Base-by-base conservation (phyloP, 371 early-diverging fungal species). In the Rhizopus arrhizus region DNA sequence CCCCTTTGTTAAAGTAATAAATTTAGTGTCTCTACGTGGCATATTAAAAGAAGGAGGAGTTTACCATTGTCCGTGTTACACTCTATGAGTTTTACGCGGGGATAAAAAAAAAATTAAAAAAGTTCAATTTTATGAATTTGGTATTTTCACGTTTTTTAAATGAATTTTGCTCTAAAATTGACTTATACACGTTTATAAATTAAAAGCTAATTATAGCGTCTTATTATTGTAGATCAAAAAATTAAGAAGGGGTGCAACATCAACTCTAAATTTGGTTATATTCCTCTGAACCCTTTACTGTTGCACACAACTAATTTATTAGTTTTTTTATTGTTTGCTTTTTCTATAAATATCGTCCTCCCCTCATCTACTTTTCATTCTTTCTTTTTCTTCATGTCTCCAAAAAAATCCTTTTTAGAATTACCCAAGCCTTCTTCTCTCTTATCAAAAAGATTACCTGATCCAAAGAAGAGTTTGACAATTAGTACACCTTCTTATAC, bases 401-500 rank as follows among this genome's bases (percentile, higher is more conserved):
- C 33, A 5, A 31, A 57, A 5, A 15, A 34, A 6, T 12, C 58
- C 12, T 46, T n/a, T 29, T n/a, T 58, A 15, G 38, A 38, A 52
- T 45, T 61, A 33, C 75, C 73, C 13, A 78, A 70, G 35, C 73
- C 78, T 8, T 78, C 78, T 35, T 67, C 71, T 32, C 64, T 80
- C n/a, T 58, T 80, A 32, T 60, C 69, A n/a, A 74, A 75, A 32
- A 71, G 80, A n/a, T 47, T 77, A 12, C 72, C 77, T 12, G 33
- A 57, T 16, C 38, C 47, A 11, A 48, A 48, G 35, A 80, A 81
- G 61, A 78, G 81, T n/a, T 51, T 85, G n/a, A 83, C 84, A 3
- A 85, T 85, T 40, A 70, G 73, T 58, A 82, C 85, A 15, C 84
- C 85, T 15, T 78, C 84, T 3, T 85, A 85, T 49, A 76, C 71